phyloP scores from a whole-genome alignment of 2,329 filamentous ascomycete species.

The Botrytis aclada region DNA sequence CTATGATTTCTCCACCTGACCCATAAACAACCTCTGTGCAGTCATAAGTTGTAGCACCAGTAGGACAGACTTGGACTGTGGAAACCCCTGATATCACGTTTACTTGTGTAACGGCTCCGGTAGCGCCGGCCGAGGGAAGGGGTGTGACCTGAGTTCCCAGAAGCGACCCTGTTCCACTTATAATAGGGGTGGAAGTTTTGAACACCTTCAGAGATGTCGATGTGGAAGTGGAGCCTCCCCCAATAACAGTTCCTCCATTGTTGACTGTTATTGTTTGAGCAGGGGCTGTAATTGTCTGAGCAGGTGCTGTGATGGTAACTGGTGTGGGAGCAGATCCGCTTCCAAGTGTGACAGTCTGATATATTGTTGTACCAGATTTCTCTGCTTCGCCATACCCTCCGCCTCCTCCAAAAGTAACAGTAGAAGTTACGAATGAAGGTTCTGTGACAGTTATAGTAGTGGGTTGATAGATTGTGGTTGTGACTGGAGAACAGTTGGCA shows the following conservation, averaged over 20 bases:
- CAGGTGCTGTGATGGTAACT: constrained; percentile 6
- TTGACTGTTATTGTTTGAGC: constrained; percentile 2
- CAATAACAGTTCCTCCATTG: background rate
- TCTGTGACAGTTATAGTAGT: constrained; percentile 10
- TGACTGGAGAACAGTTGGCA: constrained; percentile 9
- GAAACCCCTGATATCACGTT: constrained; percentile 18
- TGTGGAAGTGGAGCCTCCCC: background rate
- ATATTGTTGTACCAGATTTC: background rate
- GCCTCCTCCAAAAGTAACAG: background rate
- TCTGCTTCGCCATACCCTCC: background rate
- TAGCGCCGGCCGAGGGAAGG: background rate
- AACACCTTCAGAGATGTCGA: constrained; percentile 12
- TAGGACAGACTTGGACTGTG: constrained; percentile 19
- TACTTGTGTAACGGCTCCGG: constrained; percentile 13
- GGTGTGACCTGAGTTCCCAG: constrained; percentile 7
- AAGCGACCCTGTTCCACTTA: constrained; percentile 8
- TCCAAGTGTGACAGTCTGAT: constrained; percentile 6
- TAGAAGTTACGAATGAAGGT: background rate
- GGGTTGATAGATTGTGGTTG: constrained; percentile 16
- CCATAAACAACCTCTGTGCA: constrained; percentile 17
- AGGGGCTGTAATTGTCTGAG: constrained; percentile 1
- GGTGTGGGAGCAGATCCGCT: background rate
- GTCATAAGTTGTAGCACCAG: constrained; percentile 12
- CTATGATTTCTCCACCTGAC: constrained; percentile 6
- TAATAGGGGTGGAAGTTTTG: constrained; percentile 6